phyloP scores from a whole-genome alignment of 2,329 filamentous ascomycete species.

The Huntiella decipiens region DNA sequence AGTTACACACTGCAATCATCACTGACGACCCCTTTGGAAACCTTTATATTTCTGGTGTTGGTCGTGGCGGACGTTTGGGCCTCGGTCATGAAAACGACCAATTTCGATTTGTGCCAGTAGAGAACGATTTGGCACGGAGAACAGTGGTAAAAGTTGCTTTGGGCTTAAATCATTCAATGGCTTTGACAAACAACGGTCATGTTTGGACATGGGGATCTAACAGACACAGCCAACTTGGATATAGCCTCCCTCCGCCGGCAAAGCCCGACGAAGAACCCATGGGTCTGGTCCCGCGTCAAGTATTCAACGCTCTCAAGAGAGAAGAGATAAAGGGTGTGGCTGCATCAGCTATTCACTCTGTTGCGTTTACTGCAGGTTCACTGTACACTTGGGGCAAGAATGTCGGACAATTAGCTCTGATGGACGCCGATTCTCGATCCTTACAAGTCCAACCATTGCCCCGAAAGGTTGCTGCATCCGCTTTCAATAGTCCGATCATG shows the following conservation, averaged over 20 bases:
- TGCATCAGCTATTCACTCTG: constrained; percentile 80
- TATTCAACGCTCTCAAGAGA: constrained; percentile 81
- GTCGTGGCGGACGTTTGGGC: constrained; percentile 73
- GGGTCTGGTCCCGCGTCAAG: constrained; percentile 63
- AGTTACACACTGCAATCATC: constrained; percentile 75
- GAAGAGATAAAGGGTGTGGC: constrained; percentile 66
- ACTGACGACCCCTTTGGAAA: constrained; percentile 80
- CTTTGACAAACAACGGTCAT: constrained; percentile 68
- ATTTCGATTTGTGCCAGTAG: constrained; percentile 69
- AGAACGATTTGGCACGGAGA: constrained; percentile 55
- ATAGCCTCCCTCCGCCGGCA: constrained; percentile 46
- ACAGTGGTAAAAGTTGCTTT: constrained; percentile 62
- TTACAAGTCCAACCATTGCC: constrained; percentile 68
- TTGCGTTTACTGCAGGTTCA: constrained; percentile 62
- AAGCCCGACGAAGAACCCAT: constrained; percentile 67
- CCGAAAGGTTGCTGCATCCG: constrained; percentile 70
- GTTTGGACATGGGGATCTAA: constrained; percentile 93
- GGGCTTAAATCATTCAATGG: constrained; percentile 81
- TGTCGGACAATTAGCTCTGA: constrained; percentile 76
- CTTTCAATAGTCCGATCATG: constrained; percentile 53
- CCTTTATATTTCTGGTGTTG: constrained; percentile 81
- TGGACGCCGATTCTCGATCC: constrained; percentile 86
- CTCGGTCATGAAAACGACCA: constrained; percentile 78
- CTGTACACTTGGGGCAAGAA: constrained; percentile 94
- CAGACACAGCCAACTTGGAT: constrained; percentile 68